Evolutionary conservation across 768 basidiomycete genomes (phyloP), one percentile per base, ranked within the genome.

Genomic region (Cantharellus anzutake): DNA sequence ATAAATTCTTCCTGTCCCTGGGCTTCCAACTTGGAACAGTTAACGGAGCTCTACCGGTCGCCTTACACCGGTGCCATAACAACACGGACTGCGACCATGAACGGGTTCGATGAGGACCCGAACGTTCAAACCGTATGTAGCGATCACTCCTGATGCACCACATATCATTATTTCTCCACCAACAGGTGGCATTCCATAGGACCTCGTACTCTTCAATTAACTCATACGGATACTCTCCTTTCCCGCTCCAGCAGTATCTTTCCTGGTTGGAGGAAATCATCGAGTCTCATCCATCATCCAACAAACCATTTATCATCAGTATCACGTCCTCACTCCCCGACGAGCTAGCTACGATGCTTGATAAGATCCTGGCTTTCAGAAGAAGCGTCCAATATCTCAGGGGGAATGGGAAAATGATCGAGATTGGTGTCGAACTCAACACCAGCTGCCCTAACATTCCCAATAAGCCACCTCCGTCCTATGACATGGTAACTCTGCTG

Each of bases 181-280:
- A 61, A 40, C 62, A 64, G 66, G 66, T 60, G 63, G 67, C 67
- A 56, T 67, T 61, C 60, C 57, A 53, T 29, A 56, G 14, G 41
- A 52, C 41, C 34, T 51, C 44, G 11, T 55, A 48, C 34, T 75
- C 84, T n/a, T 81, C 88, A 14, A 66, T 88, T 61, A 92, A 92
- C 68, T 84, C 83, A 0, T 92, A 86, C 69, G 89, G 89, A 34
- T 93, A 91, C 71, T 90, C 86, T 4, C 89, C 87, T 0, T 75
- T 82, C 65, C 79, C 84, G 3, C 75, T 92, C 50, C 65, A 72
- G n/a, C 64, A 67, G 34, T 92, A 90, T 71, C 67, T 88, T 51
- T 69, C 67, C 56, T 86, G 83, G 82, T 72, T 87, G 52, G 67
- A 70, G 16, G 67, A 73, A 42, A 65, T 80, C 50, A 75, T 84